Evolutionary conservation across 2,329 filamentous ascomycete genomes (phyloP), one percentile per base, ranked within the genome.

Genomic region (Talaromyces albobiverticillius): DNA sequence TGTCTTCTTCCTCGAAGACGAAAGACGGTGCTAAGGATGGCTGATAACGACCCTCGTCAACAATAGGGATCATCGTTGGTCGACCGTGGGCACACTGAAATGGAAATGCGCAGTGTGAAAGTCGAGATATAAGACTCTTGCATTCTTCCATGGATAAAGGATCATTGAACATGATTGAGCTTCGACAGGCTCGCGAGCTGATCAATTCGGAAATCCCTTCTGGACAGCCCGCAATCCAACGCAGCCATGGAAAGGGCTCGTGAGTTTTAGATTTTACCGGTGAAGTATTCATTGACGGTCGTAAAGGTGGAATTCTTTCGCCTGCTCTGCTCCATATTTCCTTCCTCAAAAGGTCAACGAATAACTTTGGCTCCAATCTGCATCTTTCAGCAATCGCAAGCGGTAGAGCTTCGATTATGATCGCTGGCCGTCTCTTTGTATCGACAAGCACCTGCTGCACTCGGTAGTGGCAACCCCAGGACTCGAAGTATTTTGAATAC

Each of bases 381-480:
- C 91, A 96, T 43, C 92, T 82, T 64, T 95, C 89, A 0, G 82
- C 72, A 46, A 97, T 91, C 26, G 81, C 80, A 0, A 82, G 79
- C 0, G 93, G 93, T 0, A 97, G 76, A 2, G 76, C 72, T 1
- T 69, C 73, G 0, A 94, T 76, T 0, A 67, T 69, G 1, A 89
- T 58, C 4, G 51, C 56, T 2, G 51, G 53, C 5, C 34, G 50
- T 29, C 20, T 52, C n/a, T 13, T 46, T 22, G 40, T 42, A 5
- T 52, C 16, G 31, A 51, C 26, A 9, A 45, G 23, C 11, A 29
- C 41, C 6, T 38, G 14, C 9, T 60, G 54, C 2, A 83, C 54
- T n/a, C 81, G 76, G 65, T 88, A 90, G 1, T 78, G 58, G 22
- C 96, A 82, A 0, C 90, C 91, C 92, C 93, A 97, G 4, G 74